Evolutionary conservation across 2,329 filamentous ascomycete species (phyloP), one percentile per base, ranked within the genome.

Genomic region (Aspergillus calidoustus): DNA sequence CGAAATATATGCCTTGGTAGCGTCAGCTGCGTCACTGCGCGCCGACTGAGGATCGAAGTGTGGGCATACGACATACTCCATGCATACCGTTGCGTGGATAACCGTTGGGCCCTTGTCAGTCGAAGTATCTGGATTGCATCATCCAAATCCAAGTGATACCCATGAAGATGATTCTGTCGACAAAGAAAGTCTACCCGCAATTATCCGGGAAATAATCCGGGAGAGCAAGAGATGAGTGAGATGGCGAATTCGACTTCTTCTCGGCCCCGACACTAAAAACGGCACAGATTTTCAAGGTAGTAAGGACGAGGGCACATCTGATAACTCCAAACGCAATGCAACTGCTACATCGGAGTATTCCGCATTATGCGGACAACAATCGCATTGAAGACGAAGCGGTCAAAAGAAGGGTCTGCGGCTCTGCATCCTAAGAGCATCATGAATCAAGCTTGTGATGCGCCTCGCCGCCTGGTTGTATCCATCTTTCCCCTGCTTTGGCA

Each of bases 381-480:
- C 52, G n/a, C 19, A 15, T 50, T 38, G 44, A 25, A 54, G 25
- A 28, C 25, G 25, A 28, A 4, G n/a, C 28, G n/a, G 41, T 46
- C 23, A 31, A 22, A 46, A 49, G 22, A 43, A 28, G 19, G 52
- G 11, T 55, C 43, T 55, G 53, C 53, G 53, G 47, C 48, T 46
- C 57, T 52, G 50, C 30, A 22, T 52, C 15, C 19, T 49, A 25
- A 54, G 25, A 19, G 17, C 25, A 38, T 19, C 49, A 22, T 57
- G 38, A 44, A 7, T 46, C 22, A 53, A 49, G 48, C 56, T 58
- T 52, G 56, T 51, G 38, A 49, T 58, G 49, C 56, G 56, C 56
- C 56, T 46, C 48, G 11, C 43, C 43, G 31, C 57, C 23, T 47
- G 28, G 22, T 25, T 30, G 19, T 34, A 54, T 57, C 23, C 53